A percentile compares a stretch with the other conserved stretches of the same genome.
Evolutionary conservation across 2,329 filamentous ascomycete species (phyloP).

Genomic region (Pseudogymnoascus sp.): DNA sequence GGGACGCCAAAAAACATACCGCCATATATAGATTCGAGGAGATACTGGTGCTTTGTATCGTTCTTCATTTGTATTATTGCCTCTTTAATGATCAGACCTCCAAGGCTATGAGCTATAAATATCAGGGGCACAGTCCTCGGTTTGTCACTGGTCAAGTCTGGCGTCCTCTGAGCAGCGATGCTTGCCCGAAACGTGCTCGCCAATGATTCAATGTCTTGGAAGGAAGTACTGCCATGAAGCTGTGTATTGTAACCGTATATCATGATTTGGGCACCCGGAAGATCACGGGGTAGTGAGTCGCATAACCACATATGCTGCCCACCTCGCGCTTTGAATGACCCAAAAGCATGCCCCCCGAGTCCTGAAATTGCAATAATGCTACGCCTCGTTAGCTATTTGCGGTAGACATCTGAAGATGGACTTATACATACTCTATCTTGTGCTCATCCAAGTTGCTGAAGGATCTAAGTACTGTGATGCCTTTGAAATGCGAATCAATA

Average conservation of each 20-base stretch:
- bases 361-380: neutral
- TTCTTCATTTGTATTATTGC: conserved; percentile 12
- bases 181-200: neutral
- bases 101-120: conserved; percentile 19
- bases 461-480: neutral
- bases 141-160: too few species aligned
- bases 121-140: conserved; percentile 11
- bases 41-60: neutral
- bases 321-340: neutral
- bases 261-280: neutral
- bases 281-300: neutral
- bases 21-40: conserved; percentile 9
- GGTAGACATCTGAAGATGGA: neutral
- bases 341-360: neutral
- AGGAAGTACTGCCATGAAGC: neutral
- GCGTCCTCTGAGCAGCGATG: neutral
- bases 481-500: neutral
- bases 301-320: conserved; percentile 2
- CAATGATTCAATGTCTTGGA: neutral
- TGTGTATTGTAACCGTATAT: neutral
- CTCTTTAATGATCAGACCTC: conserved; percentile 19
- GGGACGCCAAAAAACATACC: conserved; percentile 15
- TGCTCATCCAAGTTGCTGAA: neutral
- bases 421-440: neutral
- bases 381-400: neutral